Conservation (phyloP, 208 protist genomes). For the Trypanosoma avium region DNA sequence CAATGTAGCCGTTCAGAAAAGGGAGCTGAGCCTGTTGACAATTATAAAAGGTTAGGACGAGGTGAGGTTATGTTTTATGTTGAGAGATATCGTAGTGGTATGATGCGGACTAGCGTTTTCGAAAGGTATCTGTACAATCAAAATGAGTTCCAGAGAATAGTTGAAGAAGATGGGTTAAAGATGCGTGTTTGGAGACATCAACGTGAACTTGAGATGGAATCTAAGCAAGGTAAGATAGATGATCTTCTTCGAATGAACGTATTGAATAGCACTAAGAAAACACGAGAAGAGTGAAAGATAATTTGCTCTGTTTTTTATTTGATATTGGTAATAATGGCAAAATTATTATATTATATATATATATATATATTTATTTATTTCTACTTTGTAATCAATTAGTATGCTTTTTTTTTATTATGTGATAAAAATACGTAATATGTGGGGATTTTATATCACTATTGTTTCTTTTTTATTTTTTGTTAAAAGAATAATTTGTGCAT, state of each 20-base stretch:
- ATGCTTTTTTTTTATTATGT: not conserved
- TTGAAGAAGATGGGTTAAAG: slow-evolving; percentile 75
- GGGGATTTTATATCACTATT: not conserved
- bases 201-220: slow-evolving; percentile 67
- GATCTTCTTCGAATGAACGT: slow-evolving; percentile 68
- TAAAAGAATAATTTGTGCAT: not conserved
- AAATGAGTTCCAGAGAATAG: slow-evolving; percentile 59
- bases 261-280: slow-evolving; percentile 24
- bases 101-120: slow-evolving; percentile 67
- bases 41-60: slow-evolving; percentile 57
- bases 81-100: slow-evolving; percentile 67
- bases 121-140: slow-evolving; percentile 82
- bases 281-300: not conserved
- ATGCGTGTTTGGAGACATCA: slow-evolving; percentile 88
- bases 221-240: slow-evolving; percentile 71
- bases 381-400: not conserved
- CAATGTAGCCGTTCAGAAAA: slow-evolving; percentile 54
- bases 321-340: not conserved
- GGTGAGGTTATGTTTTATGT: slow-evolving; percentile 84
- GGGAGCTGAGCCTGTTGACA: slow-evolving; percentile 59
- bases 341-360: not conserved
- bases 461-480: not conserved
- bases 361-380: not conserved
- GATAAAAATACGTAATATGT: not conserved
- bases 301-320: not conserved